phyloP scores from a whole-genome alignment of 1,139 yeast genomes.

The Candida sp. region DNA sequence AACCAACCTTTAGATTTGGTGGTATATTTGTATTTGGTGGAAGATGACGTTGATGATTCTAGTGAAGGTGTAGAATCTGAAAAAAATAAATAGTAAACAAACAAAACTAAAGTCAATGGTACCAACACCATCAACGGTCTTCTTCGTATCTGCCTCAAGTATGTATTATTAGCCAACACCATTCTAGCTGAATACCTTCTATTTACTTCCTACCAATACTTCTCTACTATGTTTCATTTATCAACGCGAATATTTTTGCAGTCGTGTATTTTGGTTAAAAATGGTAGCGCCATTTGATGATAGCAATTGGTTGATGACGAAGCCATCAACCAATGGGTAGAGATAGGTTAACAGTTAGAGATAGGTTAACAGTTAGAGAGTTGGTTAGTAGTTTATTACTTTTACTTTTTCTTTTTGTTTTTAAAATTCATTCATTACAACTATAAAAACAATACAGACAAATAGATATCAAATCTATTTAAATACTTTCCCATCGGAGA shows the following conservation, averaged over 20 bases:
- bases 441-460: too few relatives aligned
- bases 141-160: conserved; percentile 57
- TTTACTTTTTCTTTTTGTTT: too few relatives aligned
- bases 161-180: conserved; percentile 20
- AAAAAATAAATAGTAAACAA: conserved; percentile 40
- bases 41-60: conserved; percentile 15
- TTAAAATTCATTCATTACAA: too few relatives aligned
- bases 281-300: background rate
- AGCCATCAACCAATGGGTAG: too few relatives aligned
- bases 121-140: conserved; percentile 47
- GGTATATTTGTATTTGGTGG: conserved; percentile 46
- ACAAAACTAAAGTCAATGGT: conserved; percentile 36
- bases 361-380: too few relatives aligned
- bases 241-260: background rate
- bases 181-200: background rate
- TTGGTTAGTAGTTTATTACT: too few relatives aligned
- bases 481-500: conserved; percentile 52
- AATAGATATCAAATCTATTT: conserved; percentile 17
- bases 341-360: too few relatives aligned
- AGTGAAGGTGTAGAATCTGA: conserved; percentile 26
- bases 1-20: conserved; percentile 49
- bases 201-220: background rate
- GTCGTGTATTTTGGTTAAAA: background rate
- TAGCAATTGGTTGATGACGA: too few relatives aligned
- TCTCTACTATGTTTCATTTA: background rate